phyloP scores from a whole-genome alignment of 2,329 filamentous ascomycete genomes.

The Colletotrichum sp. region DNA sequence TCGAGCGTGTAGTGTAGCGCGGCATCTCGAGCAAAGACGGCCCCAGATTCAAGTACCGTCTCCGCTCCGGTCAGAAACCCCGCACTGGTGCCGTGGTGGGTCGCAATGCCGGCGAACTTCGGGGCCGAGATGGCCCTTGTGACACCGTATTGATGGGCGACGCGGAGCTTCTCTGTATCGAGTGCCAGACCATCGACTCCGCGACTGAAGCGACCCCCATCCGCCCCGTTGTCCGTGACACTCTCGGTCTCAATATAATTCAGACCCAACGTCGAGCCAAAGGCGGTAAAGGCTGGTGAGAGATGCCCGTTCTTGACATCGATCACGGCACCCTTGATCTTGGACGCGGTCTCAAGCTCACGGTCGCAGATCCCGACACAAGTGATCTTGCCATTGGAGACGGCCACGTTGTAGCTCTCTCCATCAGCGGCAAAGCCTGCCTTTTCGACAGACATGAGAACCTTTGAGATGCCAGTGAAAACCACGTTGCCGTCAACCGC shows the following conservation, averaged over 20 bases:
- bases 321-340: constrained; percentile 41
- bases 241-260: constrained; percentile 66
- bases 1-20: constrained; percentile 65
- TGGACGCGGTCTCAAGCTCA: constrained; percentile 43
- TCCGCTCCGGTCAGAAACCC: constrained; percentile 59
- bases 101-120: constrained; percentile 41
- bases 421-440: constrained; percentile 29
- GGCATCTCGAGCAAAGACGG: constrained; percentile 58
- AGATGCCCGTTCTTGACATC: constrained; percentile 63
- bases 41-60: constrained; percentile 49
- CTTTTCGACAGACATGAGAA: constrained; percentile 50
- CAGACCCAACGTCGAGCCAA: constrained; percentile 65
- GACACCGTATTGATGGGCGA: constrained; percentile 59
- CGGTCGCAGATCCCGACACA: constrained; percentile 59
- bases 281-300: constrained; percentile 62
- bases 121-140: constrained; percentile 65
- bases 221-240: constrained; percentile 56
- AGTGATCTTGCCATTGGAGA: constrained; percentile 57
- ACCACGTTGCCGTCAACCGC: constrained; percentile 42
- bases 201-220: constrained; percentile 55
- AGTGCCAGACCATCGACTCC: constrained; percentile 62
- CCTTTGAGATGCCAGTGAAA: constrained; percentile 60
- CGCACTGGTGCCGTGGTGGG: constrained; percentile 62
- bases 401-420: constrained; percentile 49
- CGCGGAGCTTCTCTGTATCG: constrained; percentile 60